These are phyloP conservation scores for Xylariaceae sp. DNA, from an alignment of 2,329 filamentous ascomycete species.

Conservation along the genomic window DNA sequence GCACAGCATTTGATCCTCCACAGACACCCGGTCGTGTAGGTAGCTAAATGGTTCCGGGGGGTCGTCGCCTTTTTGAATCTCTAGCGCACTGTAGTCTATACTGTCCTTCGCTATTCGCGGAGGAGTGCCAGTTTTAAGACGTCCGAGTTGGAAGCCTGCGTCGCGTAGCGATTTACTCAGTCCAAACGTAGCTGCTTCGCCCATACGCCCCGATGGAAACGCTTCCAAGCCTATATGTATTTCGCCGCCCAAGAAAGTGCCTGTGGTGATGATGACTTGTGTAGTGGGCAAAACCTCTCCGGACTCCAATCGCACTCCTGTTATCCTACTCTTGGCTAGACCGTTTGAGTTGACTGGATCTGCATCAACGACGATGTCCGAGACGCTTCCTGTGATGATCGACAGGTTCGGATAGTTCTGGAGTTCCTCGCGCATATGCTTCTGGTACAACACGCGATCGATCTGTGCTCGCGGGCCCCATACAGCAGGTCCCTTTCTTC, in stretches of 20 bases:
- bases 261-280: constrained; percentile 90
- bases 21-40: constrained; percentile 72
- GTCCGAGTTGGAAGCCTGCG: constrained; percentile 83
- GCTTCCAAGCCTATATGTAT: constrained; percentile 89
- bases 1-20: constrained; percentile 80
- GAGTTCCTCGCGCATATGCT: constrained; percentile 86
- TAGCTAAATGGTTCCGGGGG: constrained; percentile 90
- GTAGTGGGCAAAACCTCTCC: constrained; percentile 77
- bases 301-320: constrained; percentile 80
- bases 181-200: constrained; percentile 88
- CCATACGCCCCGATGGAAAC: constrained; percentile 86
- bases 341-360: constrained; percentile 46
- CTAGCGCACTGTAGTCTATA: constrained; percentile 72
- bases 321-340: constrained; percentile 64
- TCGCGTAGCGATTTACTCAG: constrained; percentile 85
- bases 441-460: constrained; percentile 83
- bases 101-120: constrained; percentile 77
- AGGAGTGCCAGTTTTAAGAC: constrained; percentile 93
- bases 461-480: constrained; percentile 98
- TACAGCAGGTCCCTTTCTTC: constrained; percentile 86
- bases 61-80: constrained; percentile 75
- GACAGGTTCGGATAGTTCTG: constrained; percentile 71
- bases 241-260: constrained; percentile 91
- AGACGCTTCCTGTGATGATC: constrained; percentile 81
- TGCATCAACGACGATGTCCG: constrained; percentile 74